Percentiles rank a stretch among this genome's conserved stretches.
These are phyloP conservation scores for Cardamine chenopodiifolia DNA, from an alignment of 345 rosid genomes.

Conservation along the genomic window DNA sequence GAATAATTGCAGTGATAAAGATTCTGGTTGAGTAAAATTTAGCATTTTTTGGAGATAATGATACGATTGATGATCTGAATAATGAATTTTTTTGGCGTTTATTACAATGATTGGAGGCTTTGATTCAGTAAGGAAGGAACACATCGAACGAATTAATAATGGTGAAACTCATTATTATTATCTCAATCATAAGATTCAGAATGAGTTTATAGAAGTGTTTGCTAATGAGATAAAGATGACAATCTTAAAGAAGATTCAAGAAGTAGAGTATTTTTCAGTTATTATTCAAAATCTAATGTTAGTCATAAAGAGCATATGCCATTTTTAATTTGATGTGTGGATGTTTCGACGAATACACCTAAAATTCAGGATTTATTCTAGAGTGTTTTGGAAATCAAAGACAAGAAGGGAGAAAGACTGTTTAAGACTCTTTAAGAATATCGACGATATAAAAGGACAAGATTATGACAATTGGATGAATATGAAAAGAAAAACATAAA, in stretches of 20 bases:
- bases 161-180: neutral
- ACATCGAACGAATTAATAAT: neutral
- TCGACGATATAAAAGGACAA: too few species aligned
- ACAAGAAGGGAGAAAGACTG: too few species aligned
- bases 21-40: neutral
- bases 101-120: neutral
- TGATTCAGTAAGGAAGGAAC: conserved; percentile 12
- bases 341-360: neutral
- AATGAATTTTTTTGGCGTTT: neutral
- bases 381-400: neutral
- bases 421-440: too few species aligned
- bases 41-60: neutral
- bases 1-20: conserved; percentile 11
- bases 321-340: neutral
- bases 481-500: too few species aligned
- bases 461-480: too few species aligned
- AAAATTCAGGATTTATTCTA: neutral
- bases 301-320: neutral
- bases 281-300: neutral
- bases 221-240: neutral
- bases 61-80: neutral
- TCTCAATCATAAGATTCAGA: conserved; percentile 1
- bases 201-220: neutral
- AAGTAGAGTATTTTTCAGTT: neutral
- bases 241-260: conserved; percentile 4